Evolutionary conservation across 352 stramenopile species (phyloP).

Genomic region (Chrysophaeum taylorii): DNA sequence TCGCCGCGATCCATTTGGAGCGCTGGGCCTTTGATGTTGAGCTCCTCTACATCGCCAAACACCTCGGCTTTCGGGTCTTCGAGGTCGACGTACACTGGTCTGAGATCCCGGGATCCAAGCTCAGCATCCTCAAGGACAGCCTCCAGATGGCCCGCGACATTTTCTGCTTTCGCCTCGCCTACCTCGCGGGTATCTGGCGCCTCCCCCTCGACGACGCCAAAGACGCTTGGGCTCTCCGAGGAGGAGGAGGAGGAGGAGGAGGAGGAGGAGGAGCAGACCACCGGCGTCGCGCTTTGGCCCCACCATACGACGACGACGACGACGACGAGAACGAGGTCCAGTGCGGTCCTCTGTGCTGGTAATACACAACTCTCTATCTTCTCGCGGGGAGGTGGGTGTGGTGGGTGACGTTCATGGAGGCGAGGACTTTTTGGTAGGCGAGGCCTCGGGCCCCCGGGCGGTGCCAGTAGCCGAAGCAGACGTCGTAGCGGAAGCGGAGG

Average conservation of each 20-base stretch:
- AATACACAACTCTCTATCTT: too few species aligned
- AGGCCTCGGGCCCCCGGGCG: not conserved
- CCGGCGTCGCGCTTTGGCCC: too few species aligned
- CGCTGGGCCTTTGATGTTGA: conserved; percentile 80
- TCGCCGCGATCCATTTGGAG: conserved; percentile 71
- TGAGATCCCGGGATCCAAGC: conserved; percentile 68
- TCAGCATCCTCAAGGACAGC: conserved; percentile 62
- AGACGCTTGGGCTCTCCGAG: too few species aligned
- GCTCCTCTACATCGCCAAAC: conserved; percentile 60
- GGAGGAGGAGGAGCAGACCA: too few species aligned
- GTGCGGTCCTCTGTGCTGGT: too few species aligned
- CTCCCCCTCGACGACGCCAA: conserved; percentile 22
- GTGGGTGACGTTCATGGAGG: conserved; percentile 1
- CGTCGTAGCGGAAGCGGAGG: not conserved
- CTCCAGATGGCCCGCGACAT: conserved; percentile 76
- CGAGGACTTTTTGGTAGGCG: not conserved
- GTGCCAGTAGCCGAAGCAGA: conserved; percentile 7
- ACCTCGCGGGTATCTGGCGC: conserved; percentile 63
- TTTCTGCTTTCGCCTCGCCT: conserved; percentile 65
- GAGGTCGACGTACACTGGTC: conserved; percentile 72
- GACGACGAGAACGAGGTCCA: too few species aligned
- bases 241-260: too few species aligned
- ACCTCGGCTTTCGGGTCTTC: conserved; percentile 33
- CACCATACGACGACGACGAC: too few species aligned
- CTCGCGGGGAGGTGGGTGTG: not conserved